phyloP scores from a whole-genome alignment of 768 basidiomycete species.

The Crucibulum laeve region DNA sequence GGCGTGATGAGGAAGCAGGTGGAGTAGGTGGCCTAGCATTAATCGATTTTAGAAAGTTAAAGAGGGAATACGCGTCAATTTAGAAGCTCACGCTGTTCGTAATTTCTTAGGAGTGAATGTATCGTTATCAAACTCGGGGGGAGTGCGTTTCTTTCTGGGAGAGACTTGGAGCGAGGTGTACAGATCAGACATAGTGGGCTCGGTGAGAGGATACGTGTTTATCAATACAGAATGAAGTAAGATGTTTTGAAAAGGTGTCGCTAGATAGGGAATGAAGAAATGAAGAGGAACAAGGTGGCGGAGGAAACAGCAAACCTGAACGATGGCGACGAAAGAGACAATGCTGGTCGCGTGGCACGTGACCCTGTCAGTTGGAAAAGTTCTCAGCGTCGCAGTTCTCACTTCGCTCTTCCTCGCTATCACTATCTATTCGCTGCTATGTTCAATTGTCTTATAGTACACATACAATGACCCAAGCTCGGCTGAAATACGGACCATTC shows the following conservation, averaged over 20 bases:
- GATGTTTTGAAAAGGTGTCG: conserved; percentile 14
- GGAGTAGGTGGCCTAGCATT: conserved; percentile 53
- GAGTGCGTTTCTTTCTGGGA: conserved; percentile 64
- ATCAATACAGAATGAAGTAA: conserved; percentile 3
- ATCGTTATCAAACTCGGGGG: conserved; percentile 45
- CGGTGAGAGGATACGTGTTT: background rate
- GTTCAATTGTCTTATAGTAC: too few species aligned
- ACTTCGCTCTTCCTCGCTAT: too few species aligned
- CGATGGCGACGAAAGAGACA: too few species aligned
- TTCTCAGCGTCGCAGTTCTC: too few species aligned
- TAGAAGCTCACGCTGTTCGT: conserved; percentile 45
- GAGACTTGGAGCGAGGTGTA: conserved; percentile 62
- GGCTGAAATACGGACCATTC: too few species aligned
- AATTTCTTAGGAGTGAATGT: conserved; percentile 68
- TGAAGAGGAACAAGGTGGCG: too few species aligned
- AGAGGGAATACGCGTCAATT: conserved; percentile 2
- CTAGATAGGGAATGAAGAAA: too few species aligned
- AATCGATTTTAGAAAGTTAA: conserved; percentile 3
- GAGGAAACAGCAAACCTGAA: too few species aligned
- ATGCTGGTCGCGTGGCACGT: too few species aligned
- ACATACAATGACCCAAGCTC: too few species aligned
- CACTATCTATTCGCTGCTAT: too few species aligned
- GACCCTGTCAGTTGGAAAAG: too few species aligned
- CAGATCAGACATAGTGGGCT: conserved; percentile 47
- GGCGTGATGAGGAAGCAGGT: conserved; percentile 42